Percentiles rank a stretch among this genome's conserved stretches.
phyloP scores from a whole-genome alignment of 768 basidiomycete genomes.

The Leccinellum rugosiceps region DNA sequence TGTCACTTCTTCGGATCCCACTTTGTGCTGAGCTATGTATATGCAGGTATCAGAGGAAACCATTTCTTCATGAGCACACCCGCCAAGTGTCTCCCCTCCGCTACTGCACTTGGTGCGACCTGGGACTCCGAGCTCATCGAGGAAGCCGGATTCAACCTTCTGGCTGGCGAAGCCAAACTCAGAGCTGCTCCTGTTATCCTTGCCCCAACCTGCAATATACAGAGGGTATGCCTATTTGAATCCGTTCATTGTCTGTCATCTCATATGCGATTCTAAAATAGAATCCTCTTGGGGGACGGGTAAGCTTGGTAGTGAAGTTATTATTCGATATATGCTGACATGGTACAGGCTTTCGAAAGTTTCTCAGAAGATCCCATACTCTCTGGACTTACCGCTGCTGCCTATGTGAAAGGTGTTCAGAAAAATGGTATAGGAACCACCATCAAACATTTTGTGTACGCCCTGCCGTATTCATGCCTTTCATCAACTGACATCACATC shows the following conservation, averaged over 20 bases:
- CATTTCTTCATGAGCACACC: slow-evolving; percentile 82
- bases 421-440: slow-evolving; percentile 69
- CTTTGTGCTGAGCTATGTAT: background rate
- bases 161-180: slow-evolving; percentile 71
- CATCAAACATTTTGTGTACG: slow-evolving; percentile 83
- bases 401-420: slow-evolving; percentile 78
- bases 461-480: background rate
- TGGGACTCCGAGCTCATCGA: slow-evolving; percentile 67
- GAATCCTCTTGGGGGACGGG: slow-evolving; percentile 71
- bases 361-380: slow-evolving; percentile 79
- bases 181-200: slow-evolving; percentile 66
- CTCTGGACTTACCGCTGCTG: slow-evolving; percentile 65
- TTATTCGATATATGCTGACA: slow-evolving; percentile 7
- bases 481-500: background rate
- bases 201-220: slow-evolving; percentile 83
- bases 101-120: slow-evolving; percentile 74
- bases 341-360: slow-evolving; percentile 62
- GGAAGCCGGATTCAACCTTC: slow-evolving; percentile 57
- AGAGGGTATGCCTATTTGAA: slow-evolving; percentile 47
- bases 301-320: slow-evolving; percentile 25
- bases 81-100: slow-evolving; percentile 72
- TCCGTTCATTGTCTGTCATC: background rate
- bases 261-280: slow-evolving; percentile 19
- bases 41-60: slow-evolving; percentile 55
- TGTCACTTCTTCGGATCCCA: background rate